Evolutionary conservation across 305 asterid genomes (phyloP), one percentile per base, ranked within the genome.

Genomic region (Fraxinus floribunda): DNA sequence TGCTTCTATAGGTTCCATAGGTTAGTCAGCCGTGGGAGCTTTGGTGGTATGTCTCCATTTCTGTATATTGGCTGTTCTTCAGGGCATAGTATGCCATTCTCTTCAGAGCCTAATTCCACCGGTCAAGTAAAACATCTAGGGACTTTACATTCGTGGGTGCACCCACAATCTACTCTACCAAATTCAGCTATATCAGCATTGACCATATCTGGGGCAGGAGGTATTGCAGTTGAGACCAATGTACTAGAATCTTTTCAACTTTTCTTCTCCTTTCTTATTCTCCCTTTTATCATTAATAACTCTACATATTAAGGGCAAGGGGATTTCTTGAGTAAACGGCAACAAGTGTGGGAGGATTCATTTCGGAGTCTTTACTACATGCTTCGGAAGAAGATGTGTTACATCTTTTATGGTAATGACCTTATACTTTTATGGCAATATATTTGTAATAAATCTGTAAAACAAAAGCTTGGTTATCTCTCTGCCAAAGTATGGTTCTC

Each of bases 311-410:
- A 77, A 92, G 98, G 95, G 82, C 92, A 90, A 89, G 83, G 73
- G 78, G 93, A 91, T 83, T 96, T 96, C 88, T 90, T 94, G 81
- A 90, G 90, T 85, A 89, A 90, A 86, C 92, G 99, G 64, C 97
- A 88, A 44, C 91, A 89, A 82, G 89, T 93, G 26, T 96, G 98
- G 98, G 96, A 94, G 85, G 97, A 94, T 80, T 91, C 99, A 29
- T 90, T 96, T 86, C 91, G 96, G 81, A 91, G 95, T 90, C 94
- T 94, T 78, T 96, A 94, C 91, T 94, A 88, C 93, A 92, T 90
- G 97, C 88, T 94, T 62, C 92, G 98, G 87, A 93, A 88, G 93
- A 91, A 87, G 62, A 76, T 82, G 55, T 97, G 99, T 79, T 86
- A 89, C 91, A 72, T 97, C 2, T 97, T 97, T 85, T 97, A 94